Evolutionary conservation across 163 green algal species (phyloP).

Genomic region (Smithsoniella earleae): DNA sequence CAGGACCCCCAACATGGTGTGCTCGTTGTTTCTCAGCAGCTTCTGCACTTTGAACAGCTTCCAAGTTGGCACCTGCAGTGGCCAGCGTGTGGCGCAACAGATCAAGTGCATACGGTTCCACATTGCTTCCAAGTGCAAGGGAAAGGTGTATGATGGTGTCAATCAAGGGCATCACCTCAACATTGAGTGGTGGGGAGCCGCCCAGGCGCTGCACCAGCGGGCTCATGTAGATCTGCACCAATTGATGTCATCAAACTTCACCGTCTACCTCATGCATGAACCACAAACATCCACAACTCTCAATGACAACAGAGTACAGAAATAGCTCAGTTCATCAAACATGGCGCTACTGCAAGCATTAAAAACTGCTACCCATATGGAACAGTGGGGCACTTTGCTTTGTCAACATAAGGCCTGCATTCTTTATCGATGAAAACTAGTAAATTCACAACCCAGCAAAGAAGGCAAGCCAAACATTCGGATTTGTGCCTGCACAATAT

Average conservation of each 20-base stretch:
- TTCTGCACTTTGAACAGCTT: not conserved
- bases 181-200: not conserved
- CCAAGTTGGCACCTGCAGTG: not conserved
- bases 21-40: not conserved
- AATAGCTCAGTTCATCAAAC: too few relatives aligned
- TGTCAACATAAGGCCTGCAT: too few relatives aligned
- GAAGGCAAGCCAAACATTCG: too few relatives aligned
- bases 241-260: not conserved
- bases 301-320: too few relatives aligned
- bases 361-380: too few relatives aligned
- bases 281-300: too few relatives aligned
- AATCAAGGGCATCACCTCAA: slow-evolving; percentile 23
- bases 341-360: too few relatives aligned
- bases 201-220: slow-evolving; percentile 16
- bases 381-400: too few relatives aligned
- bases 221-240: slow-evolving; percentile 23
- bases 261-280: too few relatives aligned
- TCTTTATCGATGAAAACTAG: too few relatives aligned
- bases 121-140: slow-evolving; percentile 18
- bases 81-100: not conserved
- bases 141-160: slow-evolving; percentile 27
- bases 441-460: too few relatives aligned
- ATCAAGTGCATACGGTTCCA: not conserved
- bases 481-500: too few relatives aligned
- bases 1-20: not conserved